These are phyloP conservation scores for Suhomyces bolitotheri DNA, from an alignment of 1,139 yeast species.

Conservation along the genomic window DNA sequence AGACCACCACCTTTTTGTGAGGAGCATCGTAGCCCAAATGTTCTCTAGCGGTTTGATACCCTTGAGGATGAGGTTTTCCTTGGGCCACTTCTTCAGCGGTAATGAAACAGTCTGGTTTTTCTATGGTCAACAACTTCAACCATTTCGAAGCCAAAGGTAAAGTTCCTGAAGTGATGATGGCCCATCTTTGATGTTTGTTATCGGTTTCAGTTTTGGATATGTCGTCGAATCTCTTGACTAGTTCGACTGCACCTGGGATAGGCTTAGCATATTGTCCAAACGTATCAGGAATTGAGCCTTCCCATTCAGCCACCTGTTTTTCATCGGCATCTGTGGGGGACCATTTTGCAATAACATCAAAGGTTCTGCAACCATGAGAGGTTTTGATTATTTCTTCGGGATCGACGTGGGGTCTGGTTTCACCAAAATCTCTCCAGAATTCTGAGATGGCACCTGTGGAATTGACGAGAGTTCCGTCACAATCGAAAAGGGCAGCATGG, in stretches of 20 bases:
- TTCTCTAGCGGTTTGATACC: slow-evolving; percentile 66
- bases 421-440: slow-evolving; percentile 74
- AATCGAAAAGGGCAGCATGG: slow-evolving; percentile 65
- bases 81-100: slow-evolving; percentile 74
- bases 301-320: slow-evolving; percentile 67
- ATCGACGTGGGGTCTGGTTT: slow-evolving; percentile 67
- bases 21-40: slow-evolving; percentile 51
- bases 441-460: slow-evolving; percentile 82
- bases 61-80: slow-evolving; percentile 86
- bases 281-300: slow-evolving; percentile 68
- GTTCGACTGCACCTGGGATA: slow-evolving; percentile 70
- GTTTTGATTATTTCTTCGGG: slow-evolving; percentile 69
- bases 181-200: slow-evolving; percentile 59
- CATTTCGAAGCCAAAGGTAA: slow-evolving; percentile 74
- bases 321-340: slow-evolving; percentile 72
- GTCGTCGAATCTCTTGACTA: slow-evolving; percentile 55
- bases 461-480: slow-evolving; percentile 82
- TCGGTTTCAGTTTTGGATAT: slow-evolving; percentile 42
- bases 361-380: slow-evolving; percentile 81
- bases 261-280: slow-evolving; percentile 72
- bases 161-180: slow-evolving; percentile 84
- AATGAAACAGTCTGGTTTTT: slow-evolving; percentile 69
- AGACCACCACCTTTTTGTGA: slow-evolving; percentile 60
- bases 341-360: slow-evolving; percentile 72
- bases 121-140: slow-evolving; percentile 65